Base-by-base conservation (phyloP, 1,284 basidiomycete genomes). In the Amylostereum chailletii region DNA sequence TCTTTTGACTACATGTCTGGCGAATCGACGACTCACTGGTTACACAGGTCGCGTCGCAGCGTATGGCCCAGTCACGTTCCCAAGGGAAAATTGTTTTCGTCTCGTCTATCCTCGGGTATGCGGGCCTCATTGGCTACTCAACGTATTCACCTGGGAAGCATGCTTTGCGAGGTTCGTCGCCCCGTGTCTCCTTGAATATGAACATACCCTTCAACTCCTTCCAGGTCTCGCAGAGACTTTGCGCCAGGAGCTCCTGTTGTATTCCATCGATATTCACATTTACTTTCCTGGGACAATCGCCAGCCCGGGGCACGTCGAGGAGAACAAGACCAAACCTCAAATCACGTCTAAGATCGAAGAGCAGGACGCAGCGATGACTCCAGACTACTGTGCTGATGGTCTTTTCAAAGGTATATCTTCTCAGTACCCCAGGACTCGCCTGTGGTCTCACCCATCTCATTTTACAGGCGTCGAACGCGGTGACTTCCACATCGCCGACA, bases 61-160 rank as follows among this genome's bases (percentile, higher is more conserved):
- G 74, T 48, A 91, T 95, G 84, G 81, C 80, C 8, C 70, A 71
- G 41, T 69, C 76, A 38, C 68, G 71, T 29, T 69, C 71, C 11
- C 73, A 76, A 46, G 76, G 76, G 38, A 90, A 87, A 60, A 84
- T 98, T 51, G 75, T 92, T 3, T 81, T 98, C 46, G 81, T 91
- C 27, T 85, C 85, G 5, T 94, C 90, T 0, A 77, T 85, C n/a
- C 65, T 95, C 10, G 88, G 86, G 0, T 82, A 87, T 57, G 86
- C 93, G 71, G 79, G 83, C 1, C 75, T 97, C 46, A 71, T 90
- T 11, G 94, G 95, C 0, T 98, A 89, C 60, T 74, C 86, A 3
- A 77, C 85, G 2, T 98, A 99, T 64, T 72, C 89, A 1, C 92
- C 94, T 0, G 88, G 83, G 45, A 98, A 97, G 65, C 86, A 88